phyloP scores from a whole-genome alignment of 192 early-diverging fungal genomes.

The Geosiphon pyriformis region DNA sequence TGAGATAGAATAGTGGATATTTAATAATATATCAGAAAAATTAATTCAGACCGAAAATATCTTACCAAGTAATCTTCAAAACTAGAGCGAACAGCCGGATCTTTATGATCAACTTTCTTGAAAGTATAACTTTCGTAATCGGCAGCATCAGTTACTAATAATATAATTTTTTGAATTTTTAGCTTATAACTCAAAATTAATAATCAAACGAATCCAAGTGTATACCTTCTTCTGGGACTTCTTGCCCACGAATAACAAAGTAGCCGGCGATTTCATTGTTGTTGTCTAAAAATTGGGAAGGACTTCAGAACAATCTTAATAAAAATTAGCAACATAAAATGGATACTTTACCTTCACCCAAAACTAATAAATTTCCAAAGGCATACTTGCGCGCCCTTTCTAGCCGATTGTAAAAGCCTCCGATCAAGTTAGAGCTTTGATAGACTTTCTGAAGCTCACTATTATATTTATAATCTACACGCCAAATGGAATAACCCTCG shows the following conservation, averaged over 20 bases:
- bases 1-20: slow-evolving; percentile 26
- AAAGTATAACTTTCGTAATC: slow-evolving; percentile 89
- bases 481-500: slow-evolving; percentile 87
- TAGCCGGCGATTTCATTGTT: slow-evolving; percentile 89
- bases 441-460: slow-evolving; percentile 79
- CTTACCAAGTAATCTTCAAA: slow-evolving; percentile 46
- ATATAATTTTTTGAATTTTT: slow-evolving; percentile 25
- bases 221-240: slow-evolving; percentile 62
- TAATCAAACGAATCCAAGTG: not conserved
- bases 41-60: not conserved
- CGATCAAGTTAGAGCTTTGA: slow-evolving; percentile 93
- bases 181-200: not conserved
- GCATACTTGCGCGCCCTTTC: slow-evolving; percentile 92
- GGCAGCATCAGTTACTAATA: slow-evolving; percentile 62
- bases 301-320: not conserved
- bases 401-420: slow-evolving; percentile 90
- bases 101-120: slow-evolving; percentile 64
- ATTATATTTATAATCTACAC: slow-evolving; percentile 95
- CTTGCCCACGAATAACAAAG: slow-evolving; percentile 89
- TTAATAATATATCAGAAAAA: not conserved
- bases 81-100: slow-evolving; percentile 53
- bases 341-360: slow-evolving; percentile 55
- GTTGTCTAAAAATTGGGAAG: slow-evolving; percentile 47
- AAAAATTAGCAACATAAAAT: not conserved
- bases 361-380: slow-evolving; percentile 79